Base-by-base conservation (phyloP, 2,329 filamentous ascomycete species). In the Penicillium sp. region DNA sequence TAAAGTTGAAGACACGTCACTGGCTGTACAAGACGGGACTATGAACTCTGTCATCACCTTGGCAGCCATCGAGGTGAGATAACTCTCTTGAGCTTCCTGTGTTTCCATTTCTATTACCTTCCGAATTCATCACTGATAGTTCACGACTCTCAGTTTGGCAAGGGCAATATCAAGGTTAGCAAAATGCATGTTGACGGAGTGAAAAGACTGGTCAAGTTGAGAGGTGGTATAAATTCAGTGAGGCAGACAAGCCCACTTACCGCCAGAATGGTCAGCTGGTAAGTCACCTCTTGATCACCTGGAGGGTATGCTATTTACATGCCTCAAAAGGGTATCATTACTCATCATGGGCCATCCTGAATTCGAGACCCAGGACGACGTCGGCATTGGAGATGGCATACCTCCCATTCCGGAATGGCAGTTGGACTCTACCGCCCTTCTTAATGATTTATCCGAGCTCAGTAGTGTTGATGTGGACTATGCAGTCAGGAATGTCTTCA, bases 41-140 rank as follows among this genome's bases (percentile, higher is more conserved):
- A 73, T 84, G 66, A 79, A 84, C 58, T 78, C 81, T 0, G 79
- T 84, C 7, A 77, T 84, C 43, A 84, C 81, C 0, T 63, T 84
- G 57, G 81, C 82, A 9, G 78, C 81, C 1, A 84, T 84, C 47
- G 81, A 84, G 64, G 81, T 83, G 60, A 72, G 72, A 42, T 35
- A 18, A 18, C 30, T 16, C 16, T n/a, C 18, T 38, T 21, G 45
- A 26, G 12, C 20, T 33, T 21, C 1, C 9, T 5, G 8, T 45
- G 2, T 49, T 52, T 24, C 24, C 14, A 5, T 46, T 56, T 7
- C 35, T 65, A n/a, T 65, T 28, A 28, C 8, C 26, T 28, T 28
- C 8, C 26, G 26, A 28, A 28, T 8, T 8, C 48, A 14, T 23
- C 2, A 6, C 33, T 26, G 2, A 11, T 1, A 7, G 5, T 16